These are phyloP conservation scores for Serendipita sp. DNA, from an alignment of 1,284 basidiomycete species.

Conservation along the genomic window DNA sequence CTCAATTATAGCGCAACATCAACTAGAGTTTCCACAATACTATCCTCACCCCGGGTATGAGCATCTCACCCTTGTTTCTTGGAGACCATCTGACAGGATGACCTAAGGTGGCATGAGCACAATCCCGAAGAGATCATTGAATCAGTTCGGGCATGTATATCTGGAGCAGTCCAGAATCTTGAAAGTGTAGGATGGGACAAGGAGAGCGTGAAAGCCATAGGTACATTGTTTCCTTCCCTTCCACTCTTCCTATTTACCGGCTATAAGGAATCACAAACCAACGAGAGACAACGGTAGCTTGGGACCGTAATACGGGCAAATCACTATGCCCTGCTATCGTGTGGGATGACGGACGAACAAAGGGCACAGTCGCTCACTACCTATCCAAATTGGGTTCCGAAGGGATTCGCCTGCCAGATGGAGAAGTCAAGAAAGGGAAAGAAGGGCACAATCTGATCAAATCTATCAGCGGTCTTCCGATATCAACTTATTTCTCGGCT, in stretches of 20 bases:
- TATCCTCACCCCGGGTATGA: slow-evolving; percentile 73
- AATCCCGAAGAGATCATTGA: slow-evolving; percentile 74
- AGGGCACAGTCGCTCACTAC: slow-evolving; percentile 65
- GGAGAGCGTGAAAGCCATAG: slow-evolving; percentile 81
- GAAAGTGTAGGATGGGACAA: slow-evolving; percentile 62
- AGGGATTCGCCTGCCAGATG: slow-evolving; percentile 54
- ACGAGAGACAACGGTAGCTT: slow-evolving; percentile 89
- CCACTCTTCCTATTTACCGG: slow-evolving; percentile 10
- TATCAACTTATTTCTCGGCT: slow-evolving; percentile 94
- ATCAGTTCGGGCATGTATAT: slow-evolving; percentile 67
- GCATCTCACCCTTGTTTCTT: not conserved
- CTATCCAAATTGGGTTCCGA: slow-evolving; percentile 57
- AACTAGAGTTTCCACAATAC: slow-evolving; percentile 84
- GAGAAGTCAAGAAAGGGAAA: slow-evolving; percentile 15
- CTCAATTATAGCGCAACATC: slow-evolving; percentile 75
- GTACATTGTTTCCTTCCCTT: slow-evolving; percentile 29
- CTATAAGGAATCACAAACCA: slow-evolving; percentile 86
- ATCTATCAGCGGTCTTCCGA: slow-evolving; percentile 70
- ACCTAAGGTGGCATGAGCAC: slow-evolving; percentile 84
- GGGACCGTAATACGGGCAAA: slow-evolving; percentile 83
- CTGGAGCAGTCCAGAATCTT: slow-evolving; percentile 56
- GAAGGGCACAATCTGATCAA: slow-evolving; percentile 10
- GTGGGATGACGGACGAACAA: slow-evolving; percentile 91
- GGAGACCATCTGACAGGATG: slow-evolving; percentile 9
- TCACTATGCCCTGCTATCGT: slow-evolving; percentile 84